These are phyloP conservation scores for Stagonosporopsis rhizophila DNA, from an alignment of 2,329 filamentous ascomycete genomes.

Conservation along the genomic window DNA sequence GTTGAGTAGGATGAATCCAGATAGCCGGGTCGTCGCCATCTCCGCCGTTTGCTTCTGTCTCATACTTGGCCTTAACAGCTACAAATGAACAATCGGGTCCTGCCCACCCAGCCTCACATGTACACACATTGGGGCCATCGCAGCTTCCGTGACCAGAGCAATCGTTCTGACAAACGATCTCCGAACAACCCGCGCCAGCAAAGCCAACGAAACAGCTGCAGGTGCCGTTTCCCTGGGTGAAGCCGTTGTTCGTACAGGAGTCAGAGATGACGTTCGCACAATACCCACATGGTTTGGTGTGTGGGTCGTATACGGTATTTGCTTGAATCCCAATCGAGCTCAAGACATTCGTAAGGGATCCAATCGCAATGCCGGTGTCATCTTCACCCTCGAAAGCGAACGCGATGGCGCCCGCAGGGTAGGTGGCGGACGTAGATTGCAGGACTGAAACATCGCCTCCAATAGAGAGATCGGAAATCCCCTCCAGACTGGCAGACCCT, in stretches of 20 bases:
- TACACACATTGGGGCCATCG: constrained; percentile 35
- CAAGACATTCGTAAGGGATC: constrained; percentile 28
- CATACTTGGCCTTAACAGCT: constrained; percentile 39
- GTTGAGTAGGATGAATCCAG: constrained; percentile 41
- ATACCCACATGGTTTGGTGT: constrained; percentile 22
- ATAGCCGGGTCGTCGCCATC: constrained; percentile 44
- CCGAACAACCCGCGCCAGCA: constrained; percentile 30
- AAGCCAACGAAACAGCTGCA: constrained; percentile 41
- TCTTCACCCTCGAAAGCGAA: constrained; percentile 41
- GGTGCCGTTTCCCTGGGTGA: constrained; percentile 2
- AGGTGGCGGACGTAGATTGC: constrained; percentile 22
- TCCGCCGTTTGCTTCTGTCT: constrained; percentile 44
- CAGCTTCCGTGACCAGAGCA: constrained; percentile 40
- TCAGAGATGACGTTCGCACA: constrained; percentile 26
- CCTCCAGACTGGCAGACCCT: constrained; percentile 28
- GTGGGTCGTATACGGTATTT: constrained; percentile 32
- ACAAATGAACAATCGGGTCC: constrained; percentile 41
- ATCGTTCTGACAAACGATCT: constrained; percentile 29
- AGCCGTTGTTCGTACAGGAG: constrained; percentile 34
- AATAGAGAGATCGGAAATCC: constrained; percentile 35
- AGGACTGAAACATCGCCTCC: constrained; percentile 37
- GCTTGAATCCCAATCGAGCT: constrained; percentile 22
- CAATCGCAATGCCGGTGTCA: constrained; percentile 31
- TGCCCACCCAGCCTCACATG: constrained; percentile 34
- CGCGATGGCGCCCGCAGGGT: constrained; percentile 29